These are phyloP conservation scores for maize (Zea mays) DNA, from an alignment of 176 grass and related monocot species.

Conservation along the genomic window DNA sequence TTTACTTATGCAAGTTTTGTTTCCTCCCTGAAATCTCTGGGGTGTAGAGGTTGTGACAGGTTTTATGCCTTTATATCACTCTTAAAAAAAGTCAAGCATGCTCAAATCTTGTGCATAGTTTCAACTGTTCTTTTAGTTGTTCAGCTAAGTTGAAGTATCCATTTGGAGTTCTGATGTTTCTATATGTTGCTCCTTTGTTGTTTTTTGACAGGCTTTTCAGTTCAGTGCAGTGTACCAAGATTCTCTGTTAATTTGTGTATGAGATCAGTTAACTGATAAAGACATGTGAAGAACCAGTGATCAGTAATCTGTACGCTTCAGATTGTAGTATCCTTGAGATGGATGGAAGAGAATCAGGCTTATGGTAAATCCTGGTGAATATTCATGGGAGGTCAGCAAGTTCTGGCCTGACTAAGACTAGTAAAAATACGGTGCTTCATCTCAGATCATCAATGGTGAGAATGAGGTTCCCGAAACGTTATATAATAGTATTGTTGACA, in stretches of 20 bases:
- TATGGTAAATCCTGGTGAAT: slow-evolving; percentile 45
- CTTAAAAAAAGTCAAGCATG: background rate
- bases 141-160: background rate
- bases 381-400: slow-evolving; percentile 44
- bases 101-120: background rate
- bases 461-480: slow-evolving; percentile 64
- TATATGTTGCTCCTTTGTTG: slow-evolving; percentile 15
- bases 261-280: slow-evolving; percentile 31
- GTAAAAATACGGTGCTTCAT: slow-evolving; percentile 2
- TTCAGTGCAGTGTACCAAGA: background rate
- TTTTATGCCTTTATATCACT: background rate
- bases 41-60: background rate
- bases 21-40: background rate
- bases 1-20: background rate
- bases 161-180: background rate
- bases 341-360: slow-evolving; percentile 32
- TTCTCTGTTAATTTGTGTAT: slow-evolving; percentile 9
- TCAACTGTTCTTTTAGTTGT: background rate
- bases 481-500: slow-evolving; percentile 69
- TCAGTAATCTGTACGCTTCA: slow-evolving; percentile 23
- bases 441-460: slow-evolving; percentile 30
- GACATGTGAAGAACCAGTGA: background rate
- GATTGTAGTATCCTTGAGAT: slow-evolving; percentile 24
- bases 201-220: slow-evolving; percentile 16
- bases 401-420: slow-evolving; percentile 40